Base-by-base conservation (phyloP, 257 asterid genomes). In the Linaria vulgaris region DNA sequence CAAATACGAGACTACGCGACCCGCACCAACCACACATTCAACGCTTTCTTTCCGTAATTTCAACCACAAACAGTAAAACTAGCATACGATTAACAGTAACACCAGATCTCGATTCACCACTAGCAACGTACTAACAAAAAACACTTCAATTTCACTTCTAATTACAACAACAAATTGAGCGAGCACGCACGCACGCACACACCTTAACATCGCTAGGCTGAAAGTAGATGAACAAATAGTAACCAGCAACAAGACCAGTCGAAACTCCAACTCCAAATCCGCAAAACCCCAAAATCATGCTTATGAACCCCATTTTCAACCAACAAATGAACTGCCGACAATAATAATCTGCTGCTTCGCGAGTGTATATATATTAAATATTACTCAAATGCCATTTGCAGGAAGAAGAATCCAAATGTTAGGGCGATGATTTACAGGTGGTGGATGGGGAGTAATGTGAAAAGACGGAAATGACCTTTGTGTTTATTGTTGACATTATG, bases 171-270 rank as follows among this genome's bases (percentile, higher is more conserved):
- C 6, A 47, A 16, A 46, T 1, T 6, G 15, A 25, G n/a, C 14
- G 21, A 56, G 39, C n/a, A n/a, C n/a, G n/a, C n/a, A n/a, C n/a
- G n/a, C n/a, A n/a, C n/a, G n/a, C n/a, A n/a, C n/a, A 11, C 41
- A 88, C 98, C 98, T 91, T 82, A 51, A 91, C 96, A 76, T 88
- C 94, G 67, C 63, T 20, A 30, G 98, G 95, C 74, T 86, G 96
- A 45, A 86, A 88, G 66, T 86, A 88, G 81, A 91, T 85, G 74
- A 85, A 85, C 68, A 85, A 55, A 73, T 60, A 80, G 68, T 85
- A 85, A 10, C 94, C 94, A 55, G 78, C 61, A 56, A 67, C 66
- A 59, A 83, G 27, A 5, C 94, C 94, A 76, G 79, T 49, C 34
- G 90, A 56, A 54, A 66, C 52, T 64, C 98, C 98, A 53, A 88